These are phyloP conservation scores for Rhizopogon sp. DNA, from an alignment of 768 basidiomycete species.

Conservation along the genomic window DNA sequence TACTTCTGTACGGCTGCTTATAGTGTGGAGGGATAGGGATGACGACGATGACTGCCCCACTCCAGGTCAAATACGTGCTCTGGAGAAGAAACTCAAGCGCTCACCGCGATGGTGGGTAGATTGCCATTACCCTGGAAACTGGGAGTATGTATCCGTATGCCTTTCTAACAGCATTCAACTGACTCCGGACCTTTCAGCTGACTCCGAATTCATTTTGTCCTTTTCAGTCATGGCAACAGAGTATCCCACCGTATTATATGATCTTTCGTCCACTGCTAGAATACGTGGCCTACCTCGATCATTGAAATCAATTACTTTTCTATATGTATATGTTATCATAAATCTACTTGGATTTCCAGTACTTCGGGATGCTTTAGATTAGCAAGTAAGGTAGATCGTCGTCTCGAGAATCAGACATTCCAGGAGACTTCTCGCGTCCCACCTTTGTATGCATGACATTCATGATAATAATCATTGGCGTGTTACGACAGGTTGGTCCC, in stretches of 20 bases:
- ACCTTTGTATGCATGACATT: too few relatives aligned
- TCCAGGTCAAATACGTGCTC: neutral
- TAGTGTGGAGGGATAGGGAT: neutral
- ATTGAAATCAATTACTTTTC: too few relatives aligned
- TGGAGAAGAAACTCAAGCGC: neutral
- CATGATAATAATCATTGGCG: too few relatives aligned
- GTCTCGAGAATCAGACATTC: too few relatives aligned
- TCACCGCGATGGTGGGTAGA: slow-evolving; percentile 1
- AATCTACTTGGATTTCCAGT: too few relatives aligned
- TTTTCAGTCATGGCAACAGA: neutral
- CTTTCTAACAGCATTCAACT: neutral
- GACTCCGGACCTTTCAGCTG: neutral
- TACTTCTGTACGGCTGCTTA: neutral
- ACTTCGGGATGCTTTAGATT: too few relatives aligned
- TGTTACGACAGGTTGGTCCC: too few relatives aligned
- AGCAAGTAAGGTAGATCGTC: too few relatives aligned
- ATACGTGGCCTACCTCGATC: too few relatives aligned
- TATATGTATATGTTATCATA: too few relatives aligned
- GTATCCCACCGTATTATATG: neutral
- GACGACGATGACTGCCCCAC: neutral
- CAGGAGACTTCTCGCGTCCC: too few relatives aligned
- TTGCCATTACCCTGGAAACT: neutral
- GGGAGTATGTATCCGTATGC: neutral
- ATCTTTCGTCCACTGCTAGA: too few relatives aligned
- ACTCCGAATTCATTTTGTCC: neutral